phyloP scores from a whole-genome alignment of 2,329 filamentous ascomycete species.

The Colletotrichum higginsianum region DNA sequence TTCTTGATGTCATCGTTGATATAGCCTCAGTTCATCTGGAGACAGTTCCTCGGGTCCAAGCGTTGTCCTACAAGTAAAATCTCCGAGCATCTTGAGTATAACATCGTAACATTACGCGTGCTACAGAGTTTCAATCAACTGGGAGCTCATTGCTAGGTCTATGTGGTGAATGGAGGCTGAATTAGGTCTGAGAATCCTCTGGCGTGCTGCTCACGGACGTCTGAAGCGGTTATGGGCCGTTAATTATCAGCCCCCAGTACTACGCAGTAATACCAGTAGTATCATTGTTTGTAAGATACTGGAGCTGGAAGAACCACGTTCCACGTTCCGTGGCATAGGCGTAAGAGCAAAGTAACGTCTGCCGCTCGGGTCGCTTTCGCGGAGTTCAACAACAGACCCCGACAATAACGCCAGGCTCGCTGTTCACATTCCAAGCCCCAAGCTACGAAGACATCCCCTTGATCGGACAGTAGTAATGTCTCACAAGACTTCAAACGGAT shows the following conservation, averaged over 20 bases:
- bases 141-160: background rate
- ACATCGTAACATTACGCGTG: background rate
- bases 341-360: no score
- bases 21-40: background rate
- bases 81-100: background rate
- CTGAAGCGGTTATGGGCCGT: no score
- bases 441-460: background rate
- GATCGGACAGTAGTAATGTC: background rate
- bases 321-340: background rate
- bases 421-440: background rate
- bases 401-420: background rate
- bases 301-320: background rate
- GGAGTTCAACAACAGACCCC: background rate
- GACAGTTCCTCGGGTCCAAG: background rate
- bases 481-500: background rate
- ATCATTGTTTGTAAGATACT: no score
- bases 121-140: background rate
- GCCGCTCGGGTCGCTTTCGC: background rate
- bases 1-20: background rate
- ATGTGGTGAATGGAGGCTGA: no score
- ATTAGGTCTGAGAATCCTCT: background rate
- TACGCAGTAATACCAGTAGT: background rate
- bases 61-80: background rate
- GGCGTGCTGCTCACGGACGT: background rate
- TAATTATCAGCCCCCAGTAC: background rate